Percentiles rank a stretch among this genome's conserved stretches.
Evolutionary conservation across 768 basidiomycete species (phyloP).

Genomic region (Auricularia cornea): DNA sequence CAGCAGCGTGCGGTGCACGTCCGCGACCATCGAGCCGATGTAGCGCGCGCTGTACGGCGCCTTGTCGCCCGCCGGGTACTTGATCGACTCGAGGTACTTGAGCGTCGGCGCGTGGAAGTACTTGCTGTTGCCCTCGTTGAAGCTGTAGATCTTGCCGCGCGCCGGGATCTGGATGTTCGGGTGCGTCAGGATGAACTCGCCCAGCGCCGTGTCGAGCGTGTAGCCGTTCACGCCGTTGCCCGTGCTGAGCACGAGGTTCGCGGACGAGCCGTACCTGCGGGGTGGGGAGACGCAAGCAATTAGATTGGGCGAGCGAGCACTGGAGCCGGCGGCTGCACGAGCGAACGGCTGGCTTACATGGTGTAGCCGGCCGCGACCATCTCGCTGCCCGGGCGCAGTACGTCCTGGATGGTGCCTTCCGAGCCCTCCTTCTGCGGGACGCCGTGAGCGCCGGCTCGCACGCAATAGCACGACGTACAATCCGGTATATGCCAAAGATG

Average conservation of each 20-base stretch:
- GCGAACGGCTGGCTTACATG: constrained; percentile 49
- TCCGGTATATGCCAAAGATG: constrained; percentile 93
- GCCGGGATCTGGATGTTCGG: constrained; percentile 93
- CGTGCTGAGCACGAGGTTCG: constrained; percentile 91
- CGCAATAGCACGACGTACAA: constrained; percentile 45
- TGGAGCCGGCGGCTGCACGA: not conserved
- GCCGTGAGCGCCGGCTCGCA: not conserved
- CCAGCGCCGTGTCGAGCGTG: constrained; percentile 89
- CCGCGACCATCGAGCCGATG: constrained; percentile 99
- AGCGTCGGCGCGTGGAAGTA: constrained; percentile 81
- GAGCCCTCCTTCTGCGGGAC: constrained; percentile 59
- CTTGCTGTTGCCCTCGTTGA: constrained; percentile 97
- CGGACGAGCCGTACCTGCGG: constrained; percentile 82
- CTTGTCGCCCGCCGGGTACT: constrained; percentile 72
- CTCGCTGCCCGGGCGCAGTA: constrained; percentile 85
- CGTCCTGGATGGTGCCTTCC: constrained; percentile 73
- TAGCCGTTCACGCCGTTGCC: constrained; percentile 97
- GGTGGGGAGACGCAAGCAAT: not conserved
- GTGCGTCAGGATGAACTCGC: constrained; percentile 98
- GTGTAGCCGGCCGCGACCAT: constrained; percentile 99
- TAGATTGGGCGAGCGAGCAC: constrained; percentile 1
- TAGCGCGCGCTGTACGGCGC: constrained; percentile 85
- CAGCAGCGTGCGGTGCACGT: constrained; percentile 90
- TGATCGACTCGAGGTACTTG: constrained; percentile 84
- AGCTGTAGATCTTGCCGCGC: constrained; percentile 98